Evolutionary conservation across 164 flowering plant genomes (phyloP), one percentile per base, ranked within the genome.

Genomic region (Stephania japonica): DNA sequence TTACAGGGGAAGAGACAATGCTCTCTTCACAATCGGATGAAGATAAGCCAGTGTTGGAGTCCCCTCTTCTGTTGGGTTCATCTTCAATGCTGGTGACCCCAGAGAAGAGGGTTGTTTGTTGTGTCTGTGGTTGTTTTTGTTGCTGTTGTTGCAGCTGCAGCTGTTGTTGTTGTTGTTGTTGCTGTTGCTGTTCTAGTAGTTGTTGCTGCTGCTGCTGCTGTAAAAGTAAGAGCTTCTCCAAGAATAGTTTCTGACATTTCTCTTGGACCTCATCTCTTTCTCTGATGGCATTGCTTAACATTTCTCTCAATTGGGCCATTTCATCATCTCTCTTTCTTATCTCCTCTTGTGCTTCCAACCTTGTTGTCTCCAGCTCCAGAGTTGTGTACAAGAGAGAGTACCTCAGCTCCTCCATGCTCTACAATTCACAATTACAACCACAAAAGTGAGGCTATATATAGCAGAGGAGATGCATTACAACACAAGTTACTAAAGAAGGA

Each of bases 21-120:
- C 93, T 88, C 38, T 91, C 97, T 71, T 92, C 97, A 63, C 92
- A 87, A 32, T 94, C 98, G 0, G 97, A 90, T 3, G 90, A 85
- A 0, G 93, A 86, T 50, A 89, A 76, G 32, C 86, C 91, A 68
- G 81, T 84, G 81, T 80, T 85, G 80, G 86, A 84, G 70, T 85
- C 90, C 16, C 85, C 86, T 76, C 83, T 84, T 76, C 82, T 83
- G 38, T 4, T 2, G 69, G 86, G 83, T 66, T 91, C 94, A 78
- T 89, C 89, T 64, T 85, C 88, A 70, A 84, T 80, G 85, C 89
- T 86, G 1, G 95, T 86, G 69, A 84, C 75, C 16, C 91, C 91
- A 23, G 78, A 76, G 10, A 72, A 43, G 3, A 67, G 75, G 43
- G 78, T 71, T 9, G 71, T 76, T 47, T 68, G 77, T 61, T 75